Base-by-base conservation (phyloP, 805 yeast species). In the Wickerhamiella spandovensis region DNA sequence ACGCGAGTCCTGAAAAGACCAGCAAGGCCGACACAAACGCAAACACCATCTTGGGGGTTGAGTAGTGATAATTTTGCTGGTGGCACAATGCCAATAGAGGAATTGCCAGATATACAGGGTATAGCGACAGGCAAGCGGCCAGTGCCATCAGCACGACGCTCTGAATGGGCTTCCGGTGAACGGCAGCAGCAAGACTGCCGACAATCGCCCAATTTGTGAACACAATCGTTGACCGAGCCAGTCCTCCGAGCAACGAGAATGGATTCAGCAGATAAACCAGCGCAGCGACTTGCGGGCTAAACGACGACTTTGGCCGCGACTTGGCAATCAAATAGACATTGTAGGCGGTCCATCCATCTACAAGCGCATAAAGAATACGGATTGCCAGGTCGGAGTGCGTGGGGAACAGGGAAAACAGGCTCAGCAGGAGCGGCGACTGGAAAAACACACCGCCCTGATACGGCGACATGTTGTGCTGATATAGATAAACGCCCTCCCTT, bases 391-490 rank as follows among this genome's bases (percentile, higher is more conserved):
- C 20, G 15, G 38, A 24, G 5, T 8, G 2, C 10, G 18, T 35
- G n/a, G 62, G 56, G 7, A 77, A 44, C 6, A 67, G 46, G 10
- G 73, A 68, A 61, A 82, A 71, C 1, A 78, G 52, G 2, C 72
- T 67, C 35, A 86, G 72, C 21, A 90, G 59, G 18, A 88, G 61
- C 3, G 96, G 95, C 2, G 95, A 79, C 58, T 87, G 95, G 64
- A 87, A 90, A 35, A 82, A 82, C 17, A 88, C 79, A 22, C 94
- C 94, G 9, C 97, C 96, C 53, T 78, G 78, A 60, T 87, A 90
- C 8, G 87, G 78, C 45, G 79, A 73, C 47, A 83, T 69, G 20
- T 72, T 72, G 57, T 79, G 74, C 2, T 70, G 63, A 50, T 77
- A 66, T 47, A 84, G 72, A 56, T 75, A 84, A 10, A 84, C 67